Conservation (phyloP, 2,329 filamentous ascomycete genomes). For the Xylariaceae sp. region DNA sequence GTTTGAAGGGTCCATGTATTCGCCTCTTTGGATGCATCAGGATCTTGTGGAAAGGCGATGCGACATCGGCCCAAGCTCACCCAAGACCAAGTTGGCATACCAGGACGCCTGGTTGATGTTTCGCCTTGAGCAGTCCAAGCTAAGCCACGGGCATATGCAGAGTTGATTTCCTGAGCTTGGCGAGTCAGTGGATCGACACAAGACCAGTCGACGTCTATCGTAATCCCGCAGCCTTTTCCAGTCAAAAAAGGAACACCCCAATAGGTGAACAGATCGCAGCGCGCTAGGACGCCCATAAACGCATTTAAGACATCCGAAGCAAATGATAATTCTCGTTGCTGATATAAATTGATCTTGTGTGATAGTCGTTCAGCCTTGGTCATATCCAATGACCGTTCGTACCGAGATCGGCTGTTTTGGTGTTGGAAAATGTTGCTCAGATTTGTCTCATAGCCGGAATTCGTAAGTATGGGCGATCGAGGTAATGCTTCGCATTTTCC, state of each 20-base stretch:
- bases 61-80: not conserved
- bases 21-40: not conserved
- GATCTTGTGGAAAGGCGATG: not conserved
- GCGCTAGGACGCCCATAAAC: conserved; percentile 7
- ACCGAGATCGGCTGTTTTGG: not conserved
- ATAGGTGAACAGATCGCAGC: not conserved
- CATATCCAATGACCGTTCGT: not conserved
- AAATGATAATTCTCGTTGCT: conserved; percentile 15
- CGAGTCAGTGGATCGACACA: not conserved
- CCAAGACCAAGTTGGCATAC: not conserved
- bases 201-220: not conserved
- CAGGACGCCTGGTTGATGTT: not conserved
- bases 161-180: not conserved
- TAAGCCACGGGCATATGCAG: not conserved
- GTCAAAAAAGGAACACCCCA: not conserved
- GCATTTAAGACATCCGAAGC: conserved; percentile 12
- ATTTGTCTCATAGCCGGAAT: not conserved
- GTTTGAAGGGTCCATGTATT: not conserved
- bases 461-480: not conserved
- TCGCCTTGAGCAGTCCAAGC: not conserved
- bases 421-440: not conserved
- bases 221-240: not conserved
- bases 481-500: not conserved
- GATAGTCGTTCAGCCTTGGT: not conserved
- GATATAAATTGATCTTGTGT: conserved; percentile 15